Evolutionary conservation across 129 eudicot genomes (phyloP), one percentile per base, ranked within the genome.

Genomic region (Tagetes patula): DNA sequence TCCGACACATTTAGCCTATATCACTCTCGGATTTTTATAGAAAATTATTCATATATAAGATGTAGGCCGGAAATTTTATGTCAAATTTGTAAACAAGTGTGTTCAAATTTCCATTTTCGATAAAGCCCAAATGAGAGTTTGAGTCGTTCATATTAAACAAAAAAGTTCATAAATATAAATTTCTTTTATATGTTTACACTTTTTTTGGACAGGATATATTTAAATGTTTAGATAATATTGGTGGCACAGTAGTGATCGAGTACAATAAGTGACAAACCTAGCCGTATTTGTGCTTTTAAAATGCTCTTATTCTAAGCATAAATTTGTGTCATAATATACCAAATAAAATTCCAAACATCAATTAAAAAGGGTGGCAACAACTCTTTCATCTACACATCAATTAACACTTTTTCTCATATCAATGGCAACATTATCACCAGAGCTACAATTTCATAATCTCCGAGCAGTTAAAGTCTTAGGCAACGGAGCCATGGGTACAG

Each of bases 401-500:
- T 49, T 14, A 20, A 31, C 58, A 58, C 66, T 9, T 20, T 6
- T 49, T 4, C 73, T 41, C 77, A 20, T 64, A 43, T n/a, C 14
- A 64, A 86, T 84, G 91, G 84, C 82, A 1, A 27, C 62, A 34
- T 73, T 82, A 59, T 79, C 73, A 61, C 84, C 86, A 75, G 86
- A 80, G 69, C 80, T 85, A 1, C 64, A 82, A 52, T 54, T 87
- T 10, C 65, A 81, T 62, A 82, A 81, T 75, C 83, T 90, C 5
- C 70, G 78, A 6, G 96, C 89, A 72, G 62, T 85, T 6, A 83
- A 86, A 79, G 80, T 93, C 32, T 81, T 93, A 46, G 98, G 98
- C 58, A 89, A 82, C 61, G 98, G 98, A 6, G 98, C 98, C 38
- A 87, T 81, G 77, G 98, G 98, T 27, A 93, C 98, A 1, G 98